Percentiles rank a stretch among this genome's conserved stretches.
These are phyloP conservation scores for Ceratocystis diversiconidia DNA, from an alignment of 2,329 filamentous ascomycete species.

Conservation along the genomic window DNA sequence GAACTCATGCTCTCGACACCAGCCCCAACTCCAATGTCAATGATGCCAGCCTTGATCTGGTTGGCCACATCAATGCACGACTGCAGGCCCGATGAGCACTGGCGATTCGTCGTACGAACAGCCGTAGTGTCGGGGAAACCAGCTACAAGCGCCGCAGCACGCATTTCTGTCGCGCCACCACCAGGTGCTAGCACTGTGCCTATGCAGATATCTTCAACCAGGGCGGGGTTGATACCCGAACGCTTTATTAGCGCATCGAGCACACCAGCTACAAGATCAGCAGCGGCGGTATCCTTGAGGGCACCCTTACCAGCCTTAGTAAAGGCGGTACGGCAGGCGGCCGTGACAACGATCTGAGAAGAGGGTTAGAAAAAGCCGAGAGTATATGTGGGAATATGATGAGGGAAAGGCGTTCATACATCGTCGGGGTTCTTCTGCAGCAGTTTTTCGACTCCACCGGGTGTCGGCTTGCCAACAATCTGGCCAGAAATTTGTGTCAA, in stretches of 20 bases:
- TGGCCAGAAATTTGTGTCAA: conserved; percentile 48
- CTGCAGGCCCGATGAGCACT: conserved; percentile 87
- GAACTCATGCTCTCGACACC: conserved; percentile 93
- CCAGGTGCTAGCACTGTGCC: conserved; percentile 84
- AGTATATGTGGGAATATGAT: background rate
- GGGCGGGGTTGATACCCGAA: conserved; percentile 72
- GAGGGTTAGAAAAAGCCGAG: background rate
- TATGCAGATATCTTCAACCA: conserved; percentile 87
- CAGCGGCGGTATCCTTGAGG: conserved; percentile 85
- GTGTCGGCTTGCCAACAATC: conserved; percentile 45
- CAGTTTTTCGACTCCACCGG: conserved; percentile 39
- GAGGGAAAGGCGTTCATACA: conserved; percentile 29
- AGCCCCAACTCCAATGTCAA: conserved; percentile 84
- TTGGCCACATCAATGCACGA: conserved; percentile 90
- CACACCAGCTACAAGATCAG: conserved; percentile 72
- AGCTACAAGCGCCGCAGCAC: conserved; percentile 76
- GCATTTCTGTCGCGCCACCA: conserved; percentile 92
- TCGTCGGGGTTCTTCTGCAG: conserved; percentile 54
- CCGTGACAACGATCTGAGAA: conserved; percentile 68
- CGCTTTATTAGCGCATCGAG: conserved; percentile 70
- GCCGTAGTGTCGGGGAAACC: conserved; percentile 77
- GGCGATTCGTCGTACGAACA: conserved; percentile 80
- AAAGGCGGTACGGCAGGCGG: conserved; percentile 78
- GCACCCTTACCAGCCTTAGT: conserved; percentile 86
- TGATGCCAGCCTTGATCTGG: conserved; percentile 81